phyloP scores from a whole-genome alignment of 2,329 filamentous ascomycete genomes.

The Monilinia vaccinii-corymbosi region DNA sequence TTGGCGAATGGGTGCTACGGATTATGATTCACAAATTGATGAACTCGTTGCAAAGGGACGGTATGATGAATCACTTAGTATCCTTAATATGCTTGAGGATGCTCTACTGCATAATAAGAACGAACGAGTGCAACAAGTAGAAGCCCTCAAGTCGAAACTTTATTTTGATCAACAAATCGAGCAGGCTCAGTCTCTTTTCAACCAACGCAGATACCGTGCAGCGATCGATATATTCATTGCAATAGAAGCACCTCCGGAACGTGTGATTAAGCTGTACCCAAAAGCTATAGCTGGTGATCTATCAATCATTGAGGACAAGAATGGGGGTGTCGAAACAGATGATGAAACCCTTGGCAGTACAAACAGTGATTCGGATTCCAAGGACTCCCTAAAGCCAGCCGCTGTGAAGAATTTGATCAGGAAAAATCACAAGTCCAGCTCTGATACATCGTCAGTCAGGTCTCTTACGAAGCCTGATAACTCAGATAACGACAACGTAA shows the following conservation, averaged over 20 bases:
- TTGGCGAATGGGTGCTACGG: constrained; percentile 91
- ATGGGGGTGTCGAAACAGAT: constrained; percentile 35
- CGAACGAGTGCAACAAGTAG: constrained; percentile 72
- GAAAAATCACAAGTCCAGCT: constrained; percentile 29
- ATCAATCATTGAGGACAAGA: constrained; percentile 48
- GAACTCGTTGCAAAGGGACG: constrained; percentile 64
- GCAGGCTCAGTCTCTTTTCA: constrained; percentile 81
- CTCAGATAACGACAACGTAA: constrained; percentile 47
- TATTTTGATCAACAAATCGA: constrained; percentile 64
- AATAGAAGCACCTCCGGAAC: constrained; percentile 79
- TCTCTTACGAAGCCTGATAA: constrained; percentile 45
- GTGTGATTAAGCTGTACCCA: constrained; percentile 79
- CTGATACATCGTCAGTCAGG: constrained; percentile 47
- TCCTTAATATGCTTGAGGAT: constrained; percentile 85
- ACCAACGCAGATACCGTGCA: constrained; percentile 70
- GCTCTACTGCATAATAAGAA: constrained; percentile 78
- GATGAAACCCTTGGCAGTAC: constrained; percentile 31
- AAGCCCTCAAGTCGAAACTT: constrained; percentile 81
- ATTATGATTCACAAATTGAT: constrained; percentile 84
- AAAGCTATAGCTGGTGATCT: constrained; percentile 74
- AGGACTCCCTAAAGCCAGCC: constrained; percentile 28
- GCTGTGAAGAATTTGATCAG: constrained; percentile 34
- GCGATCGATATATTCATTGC: constrained; percentile 80
- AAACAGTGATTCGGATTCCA: constrained; percentile 34
- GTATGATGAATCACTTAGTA: constrained; percentile 86